phyloP scores from a whole-genome alignment of 2,329 filamentous ascomycete genomes.

The Madurella fahalii region DNA sequence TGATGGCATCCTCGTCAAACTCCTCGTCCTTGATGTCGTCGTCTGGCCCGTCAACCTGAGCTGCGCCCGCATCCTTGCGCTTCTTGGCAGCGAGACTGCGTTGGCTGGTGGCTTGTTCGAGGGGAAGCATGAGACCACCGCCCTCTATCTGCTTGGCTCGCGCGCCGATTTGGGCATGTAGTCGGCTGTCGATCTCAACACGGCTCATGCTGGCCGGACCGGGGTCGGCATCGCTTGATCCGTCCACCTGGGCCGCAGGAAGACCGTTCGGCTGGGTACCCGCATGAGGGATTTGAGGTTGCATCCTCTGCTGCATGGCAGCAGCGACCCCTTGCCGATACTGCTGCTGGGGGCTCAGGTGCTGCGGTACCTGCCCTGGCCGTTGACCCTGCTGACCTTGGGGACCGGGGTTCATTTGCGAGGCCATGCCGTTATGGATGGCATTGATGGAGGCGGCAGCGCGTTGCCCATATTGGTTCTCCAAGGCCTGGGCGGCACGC shows the following conservation, averaged over 20 bases:
- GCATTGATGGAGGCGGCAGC: slow-evolving; percentile 65
- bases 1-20: slow-evolving; percentile 92
- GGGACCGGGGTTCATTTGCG: slow-evolving; percentile 5
- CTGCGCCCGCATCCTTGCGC: slow-evolving; percentile 25
- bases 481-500: slow-evolving; percentile 54
- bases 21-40: slow-evolving; percentile 58
- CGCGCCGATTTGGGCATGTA: slow-evolving; percentile 64
- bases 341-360: slow-evolving; percentile 31
- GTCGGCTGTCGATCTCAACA: slow-evolving; percentile 62
- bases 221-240: slow-evolving; percentile 58
- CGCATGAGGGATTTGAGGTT: slow-evolving; percentile 28
- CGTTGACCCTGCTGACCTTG: slow-evolving; percentile 20
- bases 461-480: slow-evolving; percentile 57
- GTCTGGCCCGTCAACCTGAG: slow-evolving; percentile 57
- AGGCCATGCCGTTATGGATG: slow-evolving; percentile 45
- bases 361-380: slow-evolving; percentile 31
- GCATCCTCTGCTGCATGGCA: slow-evolving; percentile 32
- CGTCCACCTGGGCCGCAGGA: slow-evolving; percentile 66
- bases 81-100: slow-evolving; percentile 29
- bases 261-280: slow-evolving; percentile 39
- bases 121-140: slow-evolving; percentile 70
- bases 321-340: slow-evolving; percentile 34
- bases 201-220: slow-evolving; percentile 53
- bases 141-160: slow-evolving; percentile 67
- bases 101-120: slow-evolving; percentile 51